Evolutionary conservation across 768 basidiomycete species (phyloP).

Genomic region (Ramaria sp.): DNA sequence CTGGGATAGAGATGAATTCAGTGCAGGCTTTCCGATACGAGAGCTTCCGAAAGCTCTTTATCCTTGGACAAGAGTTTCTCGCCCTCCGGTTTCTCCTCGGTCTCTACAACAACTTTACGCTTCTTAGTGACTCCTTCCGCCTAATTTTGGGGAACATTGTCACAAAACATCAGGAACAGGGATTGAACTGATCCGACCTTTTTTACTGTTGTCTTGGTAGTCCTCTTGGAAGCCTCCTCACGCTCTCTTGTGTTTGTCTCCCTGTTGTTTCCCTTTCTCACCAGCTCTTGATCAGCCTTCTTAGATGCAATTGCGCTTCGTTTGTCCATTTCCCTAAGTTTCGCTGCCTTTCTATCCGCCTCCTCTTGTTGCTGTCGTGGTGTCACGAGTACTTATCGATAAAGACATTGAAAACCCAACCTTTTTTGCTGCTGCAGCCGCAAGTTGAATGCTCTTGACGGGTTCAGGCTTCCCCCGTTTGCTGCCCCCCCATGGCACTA

Average conservation of each 20-base stretch:
- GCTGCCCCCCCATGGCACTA: slow-evolving; percentile 51
- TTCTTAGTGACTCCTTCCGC: slow-evolving; percentile 60
- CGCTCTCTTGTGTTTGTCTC: slow-evolving; percentile 74
- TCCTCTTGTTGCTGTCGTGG: slow-evolving; percentile 75
- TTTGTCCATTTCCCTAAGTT: slow-evolving; percentile 74
- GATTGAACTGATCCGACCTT: slow-evolving; percentile 32
- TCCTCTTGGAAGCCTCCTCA: slow-evolving; percentile 66
- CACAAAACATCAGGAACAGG: neutral
- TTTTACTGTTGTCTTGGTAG: slow-evolving; percentile 43
- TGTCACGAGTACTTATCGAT: neutral
- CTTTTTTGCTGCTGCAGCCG: slow-evolving; percentile 81
- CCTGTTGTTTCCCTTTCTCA: slow-evolving; percentile 59
- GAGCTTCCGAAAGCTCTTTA: slow-evolving; percentile 24
- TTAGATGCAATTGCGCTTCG: slow-evolving; percentile 56
- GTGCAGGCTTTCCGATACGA: slow-evolving; percentile 21
- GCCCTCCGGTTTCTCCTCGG: slow-evolving; percentile 43
- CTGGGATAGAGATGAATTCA: slow-evolving; percentile 9
- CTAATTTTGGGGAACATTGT: slow-evolving; percentile 19
- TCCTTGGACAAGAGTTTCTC: slow-evolving; percentile 49
- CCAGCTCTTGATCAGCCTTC: slow-evolving; percentile 72
- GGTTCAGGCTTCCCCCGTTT: slow-evolving; percentile 64
- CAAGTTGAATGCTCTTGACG: slow-evolving; percentile 73
- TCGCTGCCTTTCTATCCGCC: slow-evolving; percentile 63
- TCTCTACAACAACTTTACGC: slow-evolving; percentile 46
- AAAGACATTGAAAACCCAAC: slow-evolving; percentile 29